A percentile compares a stretch with the other conserved stretches of the same genome.
phyloP scores from a whole-genome alignment of 2,329 filamentous ascomycete genomes.

The Niveomyces coronatus region DNA sequence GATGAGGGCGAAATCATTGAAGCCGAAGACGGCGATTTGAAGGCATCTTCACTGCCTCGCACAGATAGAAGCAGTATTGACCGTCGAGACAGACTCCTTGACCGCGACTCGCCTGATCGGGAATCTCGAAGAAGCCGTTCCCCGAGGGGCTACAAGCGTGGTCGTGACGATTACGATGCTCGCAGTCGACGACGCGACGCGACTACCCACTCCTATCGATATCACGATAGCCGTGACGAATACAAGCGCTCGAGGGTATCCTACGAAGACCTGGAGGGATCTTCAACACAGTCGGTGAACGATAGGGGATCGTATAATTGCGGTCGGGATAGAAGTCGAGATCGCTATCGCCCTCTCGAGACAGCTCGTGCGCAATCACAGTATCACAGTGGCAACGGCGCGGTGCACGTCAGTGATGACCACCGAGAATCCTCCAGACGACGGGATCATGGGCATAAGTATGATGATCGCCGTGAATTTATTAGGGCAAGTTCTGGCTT shows the following conservation, averaged over 20 bases:
- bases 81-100: constrained; percentile 75
- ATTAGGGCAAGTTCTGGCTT: constrained; percentile 47
- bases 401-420: neutral
- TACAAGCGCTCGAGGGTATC: constrained; percentile 36
- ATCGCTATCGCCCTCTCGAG: constrained; percentile 20
- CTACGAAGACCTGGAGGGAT: constrained; percentile 48
- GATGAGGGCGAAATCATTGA: constrained; percentile 84
- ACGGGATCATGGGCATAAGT: constrained; percentile 20
- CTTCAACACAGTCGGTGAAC: constrained; percentile 33
- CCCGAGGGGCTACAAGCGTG: constrained; percentile 57
- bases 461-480: constrained; percentile 32
- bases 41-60: constrained; percentile 81
- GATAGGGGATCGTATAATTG: constrained; percentile 23
- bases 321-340: constrained; percentile 32
- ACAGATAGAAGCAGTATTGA: constrained; percentile 78
- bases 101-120: constrained; percentile 49
- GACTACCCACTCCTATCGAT: constrained; percentile 48
- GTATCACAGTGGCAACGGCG: constrained; percentile 22
- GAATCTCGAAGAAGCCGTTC: constrained; percentile 44
- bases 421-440: neutral
- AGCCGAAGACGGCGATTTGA: constrained; percentile 51
- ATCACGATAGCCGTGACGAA: constrained; percentile 49
- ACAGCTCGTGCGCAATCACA: constrained; percentile 30
- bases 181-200: constrained; percentile 34
- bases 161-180: constrained; percentile 51